These are phyloP conservation scores for Prunella vulgaris DNA, from an alignment of 257 asterid genomes.

Conservation along the genomic window DNA sequence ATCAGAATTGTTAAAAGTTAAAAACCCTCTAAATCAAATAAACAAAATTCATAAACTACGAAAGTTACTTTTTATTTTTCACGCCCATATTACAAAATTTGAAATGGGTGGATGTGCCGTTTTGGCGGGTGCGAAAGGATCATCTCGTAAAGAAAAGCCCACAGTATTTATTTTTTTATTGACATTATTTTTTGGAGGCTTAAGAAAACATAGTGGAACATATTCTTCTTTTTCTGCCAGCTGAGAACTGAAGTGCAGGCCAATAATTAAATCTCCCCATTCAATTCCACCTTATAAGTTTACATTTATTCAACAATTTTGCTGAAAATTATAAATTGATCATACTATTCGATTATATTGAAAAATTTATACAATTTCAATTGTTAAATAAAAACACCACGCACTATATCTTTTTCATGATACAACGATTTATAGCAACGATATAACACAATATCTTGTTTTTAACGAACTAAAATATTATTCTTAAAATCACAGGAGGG, in stretches of 20 bases:
- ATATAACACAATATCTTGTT: too few species aligned
- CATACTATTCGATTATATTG: too few species aligned
- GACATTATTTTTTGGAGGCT: background rate
- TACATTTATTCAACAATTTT: too few species aligned
- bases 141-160: constrained; percentile 1
- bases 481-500: too few species aligned
- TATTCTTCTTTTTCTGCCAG: background rate
- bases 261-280: background rate
- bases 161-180: background rate
- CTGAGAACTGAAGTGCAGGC: background rate
- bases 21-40: too few species aligned
- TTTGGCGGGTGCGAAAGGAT: background rate
- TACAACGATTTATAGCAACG: too few species aligned
- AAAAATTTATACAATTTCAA: too few species aligned
- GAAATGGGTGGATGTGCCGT: background rate
- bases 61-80: background rate
- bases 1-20: background rate
- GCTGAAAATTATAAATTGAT: too few species aligned
- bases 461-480: too few species aligned
- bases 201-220: background rate
- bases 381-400: too few species aligned
- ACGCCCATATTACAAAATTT: background rate
- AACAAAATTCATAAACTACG: background rate
- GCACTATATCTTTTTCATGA: too few species aligned
- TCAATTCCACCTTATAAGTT: too few species aligned